Evolutionary conservation across 306 rosid genomes (phyloP), one percentile per base, ranked within the genome.

Genomic region (Medicago ruthenica): DNA sequence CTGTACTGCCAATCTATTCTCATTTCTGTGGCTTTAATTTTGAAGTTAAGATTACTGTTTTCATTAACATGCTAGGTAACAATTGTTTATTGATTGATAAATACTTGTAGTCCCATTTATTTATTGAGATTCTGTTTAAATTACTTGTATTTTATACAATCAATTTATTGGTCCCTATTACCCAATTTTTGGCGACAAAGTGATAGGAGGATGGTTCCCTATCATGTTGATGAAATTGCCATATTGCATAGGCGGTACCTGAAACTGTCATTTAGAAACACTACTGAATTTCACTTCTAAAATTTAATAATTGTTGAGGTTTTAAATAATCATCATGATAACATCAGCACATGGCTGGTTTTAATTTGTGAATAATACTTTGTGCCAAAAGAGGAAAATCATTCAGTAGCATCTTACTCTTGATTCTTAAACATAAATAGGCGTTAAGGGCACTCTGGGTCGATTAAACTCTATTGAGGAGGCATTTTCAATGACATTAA

Each of bases 81-180:
- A 55, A 41, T 37, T 60, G 65, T 59, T 61, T 61, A 12, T 34
- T 18, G 21, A 37, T 71, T 71, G 65, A 15, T 51, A n/a, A 71
- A 37, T 12, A 37, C 21, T 54, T 71, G 39, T 9, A 24, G 74
- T 36, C 50, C 64, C 22, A 10, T 70, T 51, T 53, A 10, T 34
- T 4, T 51, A 51, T 10, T 16, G 34, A 0, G 12, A 9, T 50
- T 70, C 31, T 3, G 75, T 36, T 34, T 71, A 34, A 71, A 20
- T 20, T 55, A 18, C 4, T 21, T 55, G 31, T 55, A 18, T 21
- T 20, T 20, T 55, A 20, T 21, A 55, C 7, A 55, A 39, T 55
- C 17, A 39, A 20, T 64, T 15, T 36, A 0, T 0, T 39, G 62
- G 5, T 22, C 60, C 51, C 39, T 22, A 8, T 54, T 71, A 7